Conservation (phyloP, 225 moss, liverwort and hornwort genomes). For the Takakia lepidozioides region DNA sequence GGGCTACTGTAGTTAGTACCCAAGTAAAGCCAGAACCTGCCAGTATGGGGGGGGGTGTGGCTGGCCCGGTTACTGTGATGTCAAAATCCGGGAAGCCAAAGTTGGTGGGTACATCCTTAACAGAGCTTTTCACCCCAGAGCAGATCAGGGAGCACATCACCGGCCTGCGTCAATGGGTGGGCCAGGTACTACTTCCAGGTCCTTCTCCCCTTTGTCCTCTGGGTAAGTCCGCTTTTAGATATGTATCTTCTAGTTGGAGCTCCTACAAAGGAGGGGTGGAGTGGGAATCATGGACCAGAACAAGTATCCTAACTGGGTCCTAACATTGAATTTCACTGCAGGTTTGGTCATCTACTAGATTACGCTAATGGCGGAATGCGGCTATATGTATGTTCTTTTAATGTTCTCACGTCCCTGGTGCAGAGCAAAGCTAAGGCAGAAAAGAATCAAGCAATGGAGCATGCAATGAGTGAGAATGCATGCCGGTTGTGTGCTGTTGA, state of each 20-base stretch:
- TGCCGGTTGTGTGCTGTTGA: conserved; percentile 97
- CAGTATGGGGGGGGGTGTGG: conserved; percentile 17
- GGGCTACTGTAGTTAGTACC: conserved; percentile 6
- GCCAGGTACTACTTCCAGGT: conserved; percentile 48
- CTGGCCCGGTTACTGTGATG: conserved; percentile 12
- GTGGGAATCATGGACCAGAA: too few relatives aligned
- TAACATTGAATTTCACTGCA: too few relatives aligned
- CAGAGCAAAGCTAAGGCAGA: conserved; percentile 99
- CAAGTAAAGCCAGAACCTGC: conserved; percentile 43
- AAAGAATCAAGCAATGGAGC: conserved; percentile 99
- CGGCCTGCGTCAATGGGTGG: conserved; percentile 98
- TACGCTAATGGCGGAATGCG: too few relatives aligned
- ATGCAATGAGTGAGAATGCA: conserved; percentile 96
- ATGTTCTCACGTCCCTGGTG: conserved; percentile 5
- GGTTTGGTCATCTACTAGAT: too few relatives aligned
- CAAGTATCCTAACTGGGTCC: too few relatives aligned
- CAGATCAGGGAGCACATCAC: conserved; percentile 91
- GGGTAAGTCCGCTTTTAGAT: too few relatives aligned
- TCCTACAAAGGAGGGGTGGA: too few relatives aligned
- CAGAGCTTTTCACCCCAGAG: conserved; percentile 89
- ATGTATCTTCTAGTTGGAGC: too few relatives aligned
- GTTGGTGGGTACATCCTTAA: conserved; percentile 89
- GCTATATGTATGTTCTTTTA: background rate
- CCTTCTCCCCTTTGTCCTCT: too few relatives aligned
- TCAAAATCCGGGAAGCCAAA: conserved; percentile 80